These are phyloP conservation scores for Penicillium sp. DNA, from an alignment of 2,329 filamentous ascomycete genomes.

Conservation along the genomic window DNA sequence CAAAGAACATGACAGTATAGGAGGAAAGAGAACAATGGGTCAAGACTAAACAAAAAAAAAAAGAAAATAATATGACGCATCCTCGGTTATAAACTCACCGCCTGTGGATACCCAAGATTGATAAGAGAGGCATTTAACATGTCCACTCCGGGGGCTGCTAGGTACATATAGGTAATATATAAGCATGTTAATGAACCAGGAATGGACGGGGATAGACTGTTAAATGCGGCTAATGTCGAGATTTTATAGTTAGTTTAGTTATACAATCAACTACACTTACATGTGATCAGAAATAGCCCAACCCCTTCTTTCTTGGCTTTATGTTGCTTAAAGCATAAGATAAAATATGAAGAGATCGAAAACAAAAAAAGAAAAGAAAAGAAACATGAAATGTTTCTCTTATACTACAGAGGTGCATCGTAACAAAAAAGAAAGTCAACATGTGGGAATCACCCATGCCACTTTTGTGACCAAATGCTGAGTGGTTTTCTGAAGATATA, in stretches of 20 bases:
- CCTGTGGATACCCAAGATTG: constrained; percentile 11
- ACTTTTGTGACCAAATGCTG: not conserved
- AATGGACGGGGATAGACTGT: too few relatives aligned
- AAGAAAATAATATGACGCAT: constrained; percentile 10
- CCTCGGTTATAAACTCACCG: constrained; percentile 9
- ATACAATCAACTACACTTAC: not conserved
- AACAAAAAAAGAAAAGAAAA: not conserved
- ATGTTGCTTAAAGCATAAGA: not conserved
- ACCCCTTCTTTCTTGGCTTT: not conserved
- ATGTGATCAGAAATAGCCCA: too few relatives aligned
- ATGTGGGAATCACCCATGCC: not conserved
- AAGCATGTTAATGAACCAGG: not conserved
- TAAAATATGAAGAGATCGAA: not conserved
- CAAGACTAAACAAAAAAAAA: constrained; percentile 5
- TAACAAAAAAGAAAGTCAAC: not conserved
- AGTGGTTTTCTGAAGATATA: not conserved
- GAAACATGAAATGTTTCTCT: not conserved
- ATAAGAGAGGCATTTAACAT: constrained; percentile 9
- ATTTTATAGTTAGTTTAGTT: too few relatives aligned
- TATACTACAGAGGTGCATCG: not conserved
- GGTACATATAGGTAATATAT: too few relatives aligned
- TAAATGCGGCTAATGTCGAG: too few relatives aligned
- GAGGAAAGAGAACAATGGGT: not conserved
- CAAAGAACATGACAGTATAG: constrained; percentile 7
- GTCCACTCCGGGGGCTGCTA: not conserved